Percentiles rank a stretch among this genome's conserved stretches.
Conservation (phyloP, 2,329 filamentous ascomycete species). For the Ilyonectria robusta region DNA sequence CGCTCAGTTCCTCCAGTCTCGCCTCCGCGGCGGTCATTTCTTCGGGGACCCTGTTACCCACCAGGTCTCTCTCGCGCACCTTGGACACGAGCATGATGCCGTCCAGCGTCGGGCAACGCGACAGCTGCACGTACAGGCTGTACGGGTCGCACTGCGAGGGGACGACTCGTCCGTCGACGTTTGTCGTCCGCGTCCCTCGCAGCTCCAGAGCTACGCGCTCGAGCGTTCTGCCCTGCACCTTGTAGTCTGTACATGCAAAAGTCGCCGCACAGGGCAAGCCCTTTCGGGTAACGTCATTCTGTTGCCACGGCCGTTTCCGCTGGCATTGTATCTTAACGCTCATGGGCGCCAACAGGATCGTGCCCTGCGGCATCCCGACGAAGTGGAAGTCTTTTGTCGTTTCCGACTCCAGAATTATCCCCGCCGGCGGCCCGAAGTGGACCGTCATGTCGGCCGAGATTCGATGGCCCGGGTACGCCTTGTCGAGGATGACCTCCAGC, state of each 20-base stretch:
- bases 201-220: too few relatives aligned
- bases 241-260: neutral
- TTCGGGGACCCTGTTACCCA: too few relatives aligned
- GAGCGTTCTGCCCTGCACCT: neutral
- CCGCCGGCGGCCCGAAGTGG: neutral
- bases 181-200: too few relatives aligned
- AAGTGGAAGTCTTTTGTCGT: neutral
- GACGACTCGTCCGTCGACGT: too few relatives aligned
- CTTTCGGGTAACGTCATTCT: neutral
- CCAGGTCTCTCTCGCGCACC: too few relatives aligned
- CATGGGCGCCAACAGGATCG: neutral
- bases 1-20: too few relatives aligned
- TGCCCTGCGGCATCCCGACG: neutral
- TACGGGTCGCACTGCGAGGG: too few relatives aligned
- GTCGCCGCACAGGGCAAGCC: neutral
- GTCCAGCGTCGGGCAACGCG: too few relatives aligned
- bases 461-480: neutral
- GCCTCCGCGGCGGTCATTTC: too few relatives aligned
- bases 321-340: conserved; percentile 1
- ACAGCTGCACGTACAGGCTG: too few relatives aligned
- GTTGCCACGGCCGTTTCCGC: neutral
- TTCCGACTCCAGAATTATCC: conserved; percentile 2
- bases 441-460: too few relatives aligned
- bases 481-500: conserved; percentile 4
- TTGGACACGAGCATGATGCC: too few relatives aligned